Evolutionary conservation across 73 alveolate genomes (phyloP).

Genomic region (Paramecium octaurelia): DNA sequence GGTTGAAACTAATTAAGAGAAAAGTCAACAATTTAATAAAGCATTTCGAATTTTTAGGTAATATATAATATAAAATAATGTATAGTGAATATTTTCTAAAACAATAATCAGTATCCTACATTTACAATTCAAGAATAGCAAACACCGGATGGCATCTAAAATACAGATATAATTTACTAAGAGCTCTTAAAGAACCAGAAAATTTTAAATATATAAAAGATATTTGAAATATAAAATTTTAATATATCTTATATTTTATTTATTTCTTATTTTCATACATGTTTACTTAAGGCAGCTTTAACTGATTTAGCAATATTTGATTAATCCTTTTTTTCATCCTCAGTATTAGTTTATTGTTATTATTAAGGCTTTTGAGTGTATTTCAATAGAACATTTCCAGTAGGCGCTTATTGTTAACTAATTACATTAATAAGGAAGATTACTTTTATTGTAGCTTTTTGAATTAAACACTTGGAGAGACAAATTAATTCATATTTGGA

Average conservation of each 20-base stretch:
- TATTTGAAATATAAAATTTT: not conserved
- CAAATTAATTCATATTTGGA: conserved; percentile 7
- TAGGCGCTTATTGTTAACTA: conserved; percentile 20
- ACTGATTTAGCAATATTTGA: not conserved
- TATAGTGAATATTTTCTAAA: not conserved
- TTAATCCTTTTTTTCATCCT: not conserved
- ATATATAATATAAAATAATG: not conserved
- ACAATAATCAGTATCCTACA: not conserved
- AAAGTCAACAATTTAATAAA: not conserved
- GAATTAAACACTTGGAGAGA: conserved; percentile 35
- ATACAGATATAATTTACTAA: conserved; percentile 1
- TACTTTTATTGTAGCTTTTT: not conserved
- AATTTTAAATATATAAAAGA: conserved; percentile 40
- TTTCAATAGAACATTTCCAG: conserved; percentile 4
- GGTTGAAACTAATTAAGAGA: not conserved
- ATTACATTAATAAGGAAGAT: not conserved
- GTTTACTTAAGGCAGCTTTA: conserved; percentile 31
- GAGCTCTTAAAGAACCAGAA: conserved; percentile 38
- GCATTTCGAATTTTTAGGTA: conserved; percentile 49
- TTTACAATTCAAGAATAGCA: conserved; percentile 37
- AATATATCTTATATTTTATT: not conserved
- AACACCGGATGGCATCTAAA: conserved; percentile 47
- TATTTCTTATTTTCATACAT: conserved; percentile 9
- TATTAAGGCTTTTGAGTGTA: conserved; percentile 4
- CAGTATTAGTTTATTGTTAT: not conserved